phyloP scores from a whole-genome alignment of 1,284 basidiomycete species.

The Volvariella surrecta region DNA sequence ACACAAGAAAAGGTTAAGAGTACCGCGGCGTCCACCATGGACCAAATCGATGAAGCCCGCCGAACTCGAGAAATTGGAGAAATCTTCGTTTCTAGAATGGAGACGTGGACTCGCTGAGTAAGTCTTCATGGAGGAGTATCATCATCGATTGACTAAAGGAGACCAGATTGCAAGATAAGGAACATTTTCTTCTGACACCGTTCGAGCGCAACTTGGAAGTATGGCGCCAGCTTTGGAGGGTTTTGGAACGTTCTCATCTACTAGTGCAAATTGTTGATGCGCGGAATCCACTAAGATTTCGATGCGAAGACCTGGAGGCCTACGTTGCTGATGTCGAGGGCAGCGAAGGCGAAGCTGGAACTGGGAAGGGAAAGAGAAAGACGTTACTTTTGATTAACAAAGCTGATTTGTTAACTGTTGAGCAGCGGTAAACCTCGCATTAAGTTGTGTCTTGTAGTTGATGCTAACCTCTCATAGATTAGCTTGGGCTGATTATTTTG shows the following conservation, averaged over 20 bases:
- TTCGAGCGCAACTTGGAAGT: constrained; percentile 96
- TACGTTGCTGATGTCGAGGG: constrained; percentile 82
- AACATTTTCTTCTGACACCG: constrained; percentile 81
- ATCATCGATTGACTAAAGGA: background rate
- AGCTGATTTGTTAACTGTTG: constrained; percentile 83
- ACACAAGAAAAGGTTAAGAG: constrained; percentile 66
- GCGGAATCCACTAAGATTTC: constrained; percentile 84
- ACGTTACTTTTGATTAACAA: constrained; percentile 93
- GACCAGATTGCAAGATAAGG: constrained; percentile 69
- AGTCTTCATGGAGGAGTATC: constrained; percentile 10
- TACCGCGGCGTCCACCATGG: constrained; percentile 86
- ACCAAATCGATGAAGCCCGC: constrained; percentile 67
- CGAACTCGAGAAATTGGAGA: constrained; percentile 82
- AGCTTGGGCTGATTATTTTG: constrained; percentile 93
- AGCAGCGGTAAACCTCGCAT: constrained; percentile 61
- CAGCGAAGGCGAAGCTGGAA: constrained; percentile 67
- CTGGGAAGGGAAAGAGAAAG: constrained; percentile 65
- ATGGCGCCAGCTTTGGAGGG: constrained; percentile 95
- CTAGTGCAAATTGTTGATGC: constrained; percentile 96
- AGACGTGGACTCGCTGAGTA: constrained; percentile 84
- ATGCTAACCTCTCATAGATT: constrained; percentile 11
- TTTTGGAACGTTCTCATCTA: constrained; percentile 88
- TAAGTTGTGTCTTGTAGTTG: background rate
- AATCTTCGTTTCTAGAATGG: constrained; percentile 87
- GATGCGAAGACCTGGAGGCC: constrained; percentile 85